Evolutionary conservation across 2,329 filamentous ascomycete species (phyloP).

Genomic region (Curvularia sp.): DNA sequence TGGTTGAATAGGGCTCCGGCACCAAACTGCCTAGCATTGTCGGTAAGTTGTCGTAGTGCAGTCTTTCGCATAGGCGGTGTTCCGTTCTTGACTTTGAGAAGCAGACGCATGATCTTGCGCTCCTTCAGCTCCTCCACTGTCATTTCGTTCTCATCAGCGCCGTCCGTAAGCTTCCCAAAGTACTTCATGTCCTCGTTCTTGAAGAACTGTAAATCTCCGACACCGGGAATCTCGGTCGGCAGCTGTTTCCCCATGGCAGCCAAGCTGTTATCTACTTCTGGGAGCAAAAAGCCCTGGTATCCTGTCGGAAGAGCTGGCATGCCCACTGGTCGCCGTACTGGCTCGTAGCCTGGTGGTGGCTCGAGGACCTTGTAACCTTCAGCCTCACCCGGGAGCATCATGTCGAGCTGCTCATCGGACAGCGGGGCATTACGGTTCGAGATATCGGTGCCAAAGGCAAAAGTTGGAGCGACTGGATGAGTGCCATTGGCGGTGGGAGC

Average conservation of each 20-base stretch:
- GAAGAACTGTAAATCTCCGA: slow-evolving; percentile 96
- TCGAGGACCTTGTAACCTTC: slow-evolving; percentile 93
- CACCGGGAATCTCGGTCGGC: slow-evolving; percentile 92
- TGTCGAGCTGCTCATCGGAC: slow-evolving; percentile 92
- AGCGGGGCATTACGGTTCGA: slow-evolving; percentile 79
- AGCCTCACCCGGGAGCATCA: slow-evolving; percentile 84
- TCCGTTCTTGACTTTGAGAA: slow-evolving; percentile 99
- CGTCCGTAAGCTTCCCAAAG: slow-evolving; percentile 96
- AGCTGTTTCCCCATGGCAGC: slow-evolving; percentile 82
- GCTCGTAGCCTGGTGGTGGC: slow-evolving; percentile 90
- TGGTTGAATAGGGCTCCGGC: slow-evolving; percentile 95
- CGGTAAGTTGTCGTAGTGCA: slow-evolving; percentile 92
- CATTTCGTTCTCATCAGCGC: slow-evolving; percentile 87
- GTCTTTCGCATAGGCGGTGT: slow-evolving; percentile 99
- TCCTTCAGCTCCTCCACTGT: slow-evolving; percentile 97
- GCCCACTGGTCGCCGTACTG: slow-evolving; percentile 74
- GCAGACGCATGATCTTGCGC: slow-evolving; percentile 94
- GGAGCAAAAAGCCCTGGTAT: slow-evolving; percentile 90
- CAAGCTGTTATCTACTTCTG: slow-evolving; percentile 85
- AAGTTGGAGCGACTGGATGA: slow-evolving; percentile 55
- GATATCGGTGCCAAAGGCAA: slow-evolving; percentile 80
- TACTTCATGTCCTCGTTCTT: slow-evolving; percentile 99
- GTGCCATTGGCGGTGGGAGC: slow-evolving; percentile 36
- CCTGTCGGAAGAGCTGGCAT: slow-evolving; percentile 75
- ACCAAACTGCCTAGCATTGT: slow-evolving; percentile 95